These are phyloP conservation scores for Apiotrichum akiyoshidainum DNA, from an alignment of 1,284 basidiomycete genomes.

Conservation along the genomic window DNA sequence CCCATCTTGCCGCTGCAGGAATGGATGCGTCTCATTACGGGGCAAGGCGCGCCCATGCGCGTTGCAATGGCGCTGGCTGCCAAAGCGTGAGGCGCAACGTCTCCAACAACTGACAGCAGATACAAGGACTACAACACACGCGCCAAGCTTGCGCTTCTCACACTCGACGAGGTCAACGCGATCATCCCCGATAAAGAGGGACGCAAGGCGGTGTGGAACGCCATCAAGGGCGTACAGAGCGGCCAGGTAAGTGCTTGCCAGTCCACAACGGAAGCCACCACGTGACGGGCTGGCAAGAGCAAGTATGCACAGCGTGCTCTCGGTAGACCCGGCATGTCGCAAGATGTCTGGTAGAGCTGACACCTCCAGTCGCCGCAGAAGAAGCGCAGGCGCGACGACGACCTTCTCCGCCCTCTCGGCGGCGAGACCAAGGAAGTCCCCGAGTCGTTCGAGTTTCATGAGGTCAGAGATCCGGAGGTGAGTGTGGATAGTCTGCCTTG, in stretches of 20 bases:
- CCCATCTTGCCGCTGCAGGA: conserved; percentile 60
- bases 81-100: conserved; percentile 62
- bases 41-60: conserved; percentile 61
- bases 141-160: conserved; percentile 59
- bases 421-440: background rate
- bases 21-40: conserved; percentile 70
- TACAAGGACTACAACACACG: conserved; percentile 71
- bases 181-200: conserved; percentile 67
- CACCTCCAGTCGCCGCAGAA: background rate
- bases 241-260: conserved; percentile 33
- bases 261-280: no score
- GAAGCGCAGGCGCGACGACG: conserved; percentile 2
- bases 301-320: no score
- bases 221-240: conserved; percentile 56
- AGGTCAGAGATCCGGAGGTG: conserved; percentile 39
- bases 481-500: no score
- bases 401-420: background rate
- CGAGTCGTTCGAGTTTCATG: conserved; percentile 34
- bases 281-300: no score
- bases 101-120: conserved; percentile 49
- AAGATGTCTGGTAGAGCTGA: background rate
- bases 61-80: conserved; percentile 73
- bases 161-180: conserved; percentile 59
- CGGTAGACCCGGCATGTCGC: no score
- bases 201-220: conserved; percentile 61